phyloP scores from a whole-genome alignment of 768 basidiomycete genomes.

The Boletus sp. region DNA sequence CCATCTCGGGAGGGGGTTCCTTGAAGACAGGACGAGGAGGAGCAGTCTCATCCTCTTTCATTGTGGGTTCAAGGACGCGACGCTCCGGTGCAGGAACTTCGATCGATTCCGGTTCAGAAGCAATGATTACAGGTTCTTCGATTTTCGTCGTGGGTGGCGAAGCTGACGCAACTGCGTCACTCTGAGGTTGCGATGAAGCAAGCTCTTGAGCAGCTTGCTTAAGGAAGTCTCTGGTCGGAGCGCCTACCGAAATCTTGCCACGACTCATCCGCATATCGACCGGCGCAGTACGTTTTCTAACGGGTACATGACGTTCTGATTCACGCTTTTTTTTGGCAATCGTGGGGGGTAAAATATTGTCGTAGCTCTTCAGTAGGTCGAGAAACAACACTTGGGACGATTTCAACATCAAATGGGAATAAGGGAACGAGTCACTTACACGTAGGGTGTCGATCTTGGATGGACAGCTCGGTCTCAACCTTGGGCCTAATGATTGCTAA shows the following conservation, averaged over 20 bases:
- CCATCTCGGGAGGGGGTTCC: conserved; percentile 51
- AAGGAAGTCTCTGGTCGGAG: conserved; percentile 66
- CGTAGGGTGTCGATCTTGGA: conserved; percentile 87
- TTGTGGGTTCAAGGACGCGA: conserved; percentile 1
- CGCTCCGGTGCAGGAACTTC: conserved; percentile 4
- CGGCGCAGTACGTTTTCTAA: conserved; percentile 82
- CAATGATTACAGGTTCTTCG: conserved; percentile 18
- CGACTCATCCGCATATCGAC: conserved; percentile 88
- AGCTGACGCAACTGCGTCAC: conserved; percentile 7
- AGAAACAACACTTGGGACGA: conserved; percentile 65
- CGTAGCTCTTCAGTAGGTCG: conserved; percentile 77
- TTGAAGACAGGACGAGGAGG: conserved; percentile 50
- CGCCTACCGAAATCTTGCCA: conserved; percentile 66
- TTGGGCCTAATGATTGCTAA: conserved; percentile 80
- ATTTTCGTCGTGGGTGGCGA: conserved; percentile 13
- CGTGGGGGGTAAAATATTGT: conserved; percentile 71
- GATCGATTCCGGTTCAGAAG: conserved; percentile 15
- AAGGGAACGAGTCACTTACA: conserved; percentile 40
- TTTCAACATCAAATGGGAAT: background rate
- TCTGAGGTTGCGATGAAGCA: conserved; percentile 29
- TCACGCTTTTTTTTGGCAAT: conserved; percentile 85
- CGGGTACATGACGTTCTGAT: conserved; percentile 77
- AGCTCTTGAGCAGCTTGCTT: conserved; percentile 62
- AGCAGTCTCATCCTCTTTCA: conserved; percentile 11
- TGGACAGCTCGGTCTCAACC: conserved; percentile 75